phyloP scores from a whole-genome alignment of 768 basidiomycete species.

The Suillus plorans region DNA sequence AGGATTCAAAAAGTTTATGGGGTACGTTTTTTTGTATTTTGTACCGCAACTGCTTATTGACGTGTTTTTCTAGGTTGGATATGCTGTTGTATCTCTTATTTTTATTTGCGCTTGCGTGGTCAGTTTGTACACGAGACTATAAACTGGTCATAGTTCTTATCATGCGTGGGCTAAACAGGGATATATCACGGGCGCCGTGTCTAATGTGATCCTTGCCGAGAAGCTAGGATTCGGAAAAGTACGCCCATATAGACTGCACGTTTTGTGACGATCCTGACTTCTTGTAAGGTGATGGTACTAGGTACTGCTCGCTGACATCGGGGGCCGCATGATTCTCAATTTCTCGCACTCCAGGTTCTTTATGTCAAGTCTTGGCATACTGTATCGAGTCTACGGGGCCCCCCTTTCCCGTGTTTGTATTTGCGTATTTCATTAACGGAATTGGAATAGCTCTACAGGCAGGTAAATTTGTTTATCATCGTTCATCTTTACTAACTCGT shows the following conservation, averaged over 20 bases:
- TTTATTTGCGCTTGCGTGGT: conserved; percentile 43
- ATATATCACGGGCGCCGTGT: conserved; percentile 42
- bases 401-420: conserved; percentile 63
- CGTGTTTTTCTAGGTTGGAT: conserved; percentile 32
- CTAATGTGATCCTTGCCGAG: conserved; percentile 47
- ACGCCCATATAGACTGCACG: not conserved
- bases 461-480: not conserved
- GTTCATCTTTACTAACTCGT: not conserved
- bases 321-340: not conserved
- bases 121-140: conserved; percentile 12
- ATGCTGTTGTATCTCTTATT: conserved; percentile 40
- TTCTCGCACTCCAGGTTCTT: conserved; percentile 39
- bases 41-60: not conserved
- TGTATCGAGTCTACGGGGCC: conserved; percentile 52
- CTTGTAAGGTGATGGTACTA: conserved; percentile 38
- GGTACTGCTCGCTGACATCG: conserved; percentile 20
- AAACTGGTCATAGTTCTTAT: not conserved
- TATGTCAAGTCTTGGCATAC: conserved; percentile 54
- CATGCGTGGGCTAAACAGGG: conserved; percentile 27
- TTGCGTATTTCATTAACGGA: conserved; percentile 48
- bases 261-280: not conserved
- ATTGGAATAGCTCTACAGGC: conserved; percentile 51
- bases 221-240: conserved; percentile 45
- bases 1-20: conserved; percentile 38
- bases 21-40: conserved; percentile 17